A percentile compares a stretch with the other conserved stretches of the same genome.
Conservation (phyloP, 805 yeast species). For the Schwanniomyces occidentalis region DNA sequence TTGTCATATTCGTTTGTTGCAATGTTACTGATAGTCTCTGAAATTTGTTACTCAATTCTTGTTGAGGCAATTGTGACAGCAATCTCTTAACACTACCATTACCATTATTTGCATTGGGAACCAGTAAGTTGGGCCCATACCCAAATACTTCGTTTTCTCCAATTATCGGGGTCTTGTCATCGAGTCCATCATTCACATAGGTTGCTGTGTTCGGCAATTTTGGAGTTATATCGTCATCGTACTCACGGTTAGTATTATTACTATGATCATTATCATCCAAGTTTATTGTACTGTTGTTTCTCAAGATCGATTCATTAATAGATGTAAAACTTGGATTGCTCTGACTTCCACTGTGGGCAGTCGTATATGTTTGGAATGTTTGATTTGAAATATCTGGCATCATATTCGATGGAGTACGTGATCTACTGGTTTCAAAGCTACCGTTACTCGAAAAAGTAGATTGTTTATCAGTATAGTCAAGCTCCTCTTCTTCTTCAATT, state of each 20-base stretch:
- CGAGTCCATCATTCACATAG: constrained; percentile 13
- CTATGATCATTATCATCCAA: too few relatives aligned
- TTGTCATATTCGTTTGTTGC: constrained; percentile 24
- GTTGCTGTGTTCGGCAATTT: constrained; percentile 14
- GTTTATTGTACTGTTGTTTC: constrained; percentile 14
- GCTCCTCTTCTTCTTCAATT: constrained; percentile 17
- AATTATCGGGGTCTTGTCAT: constrained; percentile 33
- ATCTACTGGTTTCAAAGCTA: constrained; percentile 6
- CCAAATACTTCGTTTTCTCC: too few relatives aligned
- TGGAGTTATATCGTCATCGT: constrained; percentile 34
- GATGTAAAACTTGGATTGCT: constrained; percentile 33
- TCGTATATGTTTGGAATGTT: constrained; percentile 26
- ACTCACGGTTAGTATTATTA: too few relatives aligned
- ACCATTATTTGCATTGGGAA: neutral
- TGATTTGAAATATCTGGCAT: constrained; percentile 19
- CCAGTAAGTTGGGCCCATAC: too few relatives aligned
- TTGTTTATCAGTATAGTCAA: constrained; percentile 7
- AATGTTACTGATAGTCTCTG: constrained; percentile 38
- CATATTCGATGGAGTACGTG: constrained; percentile 4
- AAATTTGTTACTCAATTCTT: constrained; percentile 34
- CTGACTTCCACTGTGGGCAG: constrained; percentile 21
- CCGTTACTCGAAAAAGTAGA: constrained; percentile 1
- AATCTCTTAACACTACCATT: neutral
- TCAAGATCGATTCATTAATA: constrained; percentile 32
- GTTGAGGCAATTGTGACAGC: constrained; percentile 25